phyloP scores from a whole-genome alignment of 305 asterid genomes.

The Rubia occidens region DNA sequence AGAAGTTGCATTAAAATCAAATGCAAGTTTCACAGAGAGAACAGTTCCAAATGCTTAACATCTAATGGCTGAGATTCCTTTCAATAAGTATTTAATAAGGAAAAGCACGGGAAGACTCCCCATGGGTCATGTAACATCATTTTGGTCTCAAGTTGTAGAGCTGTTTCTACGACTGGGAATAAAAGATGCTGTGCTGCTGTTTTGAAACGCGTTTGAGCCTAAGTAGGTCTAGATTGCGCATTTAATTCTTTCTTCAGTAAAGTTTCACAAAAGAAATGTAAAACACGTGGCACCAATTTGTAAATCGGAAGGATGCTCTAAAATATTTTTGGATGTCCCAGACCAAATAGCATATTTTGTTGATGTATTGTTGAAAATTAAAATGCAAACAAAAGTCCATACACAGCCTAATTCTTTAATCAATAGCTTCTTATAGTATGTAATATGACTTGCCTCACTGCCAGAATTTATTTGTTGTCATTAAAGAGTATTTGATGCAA shows the following conservation, averaged over 20 bases:
- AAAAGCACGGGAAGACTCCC: neutral
- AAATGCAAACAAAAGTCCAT: neutral
- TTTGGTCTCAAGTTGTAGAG: neutral
- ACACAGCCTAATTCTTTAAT: neutral
- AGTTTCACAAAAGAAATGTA: neutral
- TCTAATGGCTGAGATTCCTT: neutral
- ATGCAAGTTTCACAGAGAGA: neutral
- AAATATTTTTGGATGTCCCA: neutral
- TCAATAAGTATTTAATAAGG: neutral
- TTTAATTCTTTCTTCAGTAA: neutral
- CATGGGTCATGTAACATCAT: neutral
- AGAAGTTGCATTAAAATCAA: conserved; percentile 4
- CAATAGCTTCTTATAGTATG: neutral
- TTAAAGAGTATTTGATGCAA: neutral
- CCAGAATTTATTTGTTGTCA: neutral
- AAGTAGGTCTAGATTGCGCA: neutral
- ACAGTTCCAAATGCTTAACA: neutral
- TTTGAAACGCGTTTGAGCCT: neutral
- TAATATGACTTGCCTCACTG: neutral
- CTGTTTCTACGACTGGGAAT: neutral
- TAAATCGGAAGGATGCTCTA: neutral
- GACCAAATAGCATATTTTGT: neutral
- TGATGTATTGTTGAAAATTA: neutral
- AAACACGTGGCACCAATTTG: neutral
- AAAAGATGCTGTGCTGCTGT: neutral